Percentiles rank a stretch among this genome's conserved stretches.
These are phyloP conservation scores for Cudoniella acicularis DNA, from an alignment of 495 filamentous ascomycete species.

Conservation along the genomic window DNA sequence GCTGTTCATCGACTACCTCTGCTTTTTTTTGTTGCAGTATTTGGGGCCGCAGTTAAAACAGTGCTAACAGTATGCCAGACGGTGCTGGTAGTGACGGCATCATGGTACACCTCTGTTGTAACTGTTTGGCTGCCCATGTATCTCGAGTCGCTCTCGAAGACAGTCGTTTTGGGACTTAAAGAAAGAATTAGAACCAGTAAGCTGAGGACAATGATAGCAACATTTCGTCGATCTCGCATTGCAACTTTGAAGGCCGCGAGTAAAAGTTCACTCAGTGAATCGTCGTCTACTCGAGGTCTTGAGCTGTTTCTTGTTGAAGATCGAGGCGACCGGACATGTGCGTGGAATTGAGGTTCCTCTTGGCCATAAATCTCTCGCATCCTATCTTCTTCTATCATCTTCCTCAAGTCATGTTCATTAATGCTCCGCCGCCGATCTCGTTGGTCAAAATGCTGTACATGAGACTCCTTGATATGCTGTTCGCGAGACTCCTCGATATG, in stretches of 20 bases:
- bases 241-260: slow-evolving; percentile 65
- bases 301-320: slow-evolving; percentile 15
- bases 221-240: slow-evolving; percentile 66
- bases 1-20: background rate
- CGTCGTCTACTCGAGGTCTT: slow-evolving; percentile 24
- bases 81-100: background rate
- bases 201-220: slow-evolving; percentile 61
- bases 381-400: slow-evolving; percentile 44
- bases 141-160: background rate
- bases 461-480: background rate
- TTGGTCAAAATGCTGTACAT: background rate
- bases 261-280: slow-evolving; percentile 56
- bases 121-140: background rate
- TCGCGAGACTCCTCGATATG: too few species aligned
- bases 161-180: slow-evolving; percentile 8
- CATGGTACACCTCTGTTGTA: background rate
- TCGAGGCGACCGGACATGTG: slow-evolving; percentile 26
- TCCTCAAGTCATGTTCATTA: slow-evolving; percentile 11
- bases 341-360: slow-evolving; percentile 10
- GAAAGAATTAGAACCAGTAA: slow-evolving; percentile 53
- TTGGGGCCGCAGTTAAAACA: background rate
- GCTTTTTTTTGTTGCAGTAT: background rate
- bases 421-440: background rate
- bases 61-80: background rate
- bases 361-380: slow-evolving; percentile 49